Evolutionary conservation across 202 grass and related monocot genomes (phyloP), one percentile per base, ranked within the genome.

Genomic region (Zizania palustris): DNA sequence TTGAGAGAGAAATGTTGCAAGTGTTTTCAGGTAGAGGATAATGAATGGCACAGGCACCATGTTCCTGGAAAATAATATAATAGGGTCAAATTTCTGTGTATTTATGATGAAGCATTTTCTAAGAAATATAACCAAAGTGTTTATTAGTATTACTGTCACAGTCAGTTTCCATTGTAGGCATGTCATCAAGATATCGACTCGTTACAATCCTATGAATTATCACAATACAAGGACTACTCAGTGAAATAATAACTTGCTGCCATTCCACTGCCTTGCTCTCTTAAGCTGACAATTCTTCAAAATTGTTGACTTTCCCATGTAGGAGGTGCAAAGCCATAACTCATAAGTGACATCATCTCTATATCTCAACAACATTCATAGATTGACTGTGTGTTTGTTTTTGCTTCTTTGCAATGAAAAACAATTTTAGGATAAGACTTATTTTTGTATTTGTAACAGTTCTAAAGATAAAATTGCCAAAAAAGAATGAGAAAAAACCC

Each of bases 41-140:
- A 97, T 90, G 72, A 97, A 85, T 59, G 91, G 86, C 55, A 94
- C 94, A 20, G 94, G 87, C 42, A 92, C 77, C 94, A 97, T 92
- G 73, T 97, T 97, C 72, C 94, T 97, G 89, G 81, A 77, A 9
- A 82, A 91, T 55, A 21, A 67, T 2, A 80, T 19, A 70, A 36
- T n/a, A 64, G 3, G 6, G 18, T 18, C 16, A 33, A 42, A 61
- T 81, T 43, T 49, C 1, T 6, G 13, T 55, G 46, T 49, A 37
- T 48, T 15, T 51, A 63, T 15, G 3, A 6, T 6, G 0, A 33
- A 78, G 3, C 67, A 28, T 61, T 81, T 51, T 67, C 0, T 16
- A 36, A 45, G 43, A 71, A n/a, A 75, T 0, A 9, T 3, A 43
- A 62, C 9, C 5, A 50, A 50, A 35, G 42, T 49, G 9, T 53